Evolutionary conservation across 1,284 basidiomycete species (phyloP), one percentile per base, ranked within the genome.

Genomic region (Earliella scabrosa): DNA sequence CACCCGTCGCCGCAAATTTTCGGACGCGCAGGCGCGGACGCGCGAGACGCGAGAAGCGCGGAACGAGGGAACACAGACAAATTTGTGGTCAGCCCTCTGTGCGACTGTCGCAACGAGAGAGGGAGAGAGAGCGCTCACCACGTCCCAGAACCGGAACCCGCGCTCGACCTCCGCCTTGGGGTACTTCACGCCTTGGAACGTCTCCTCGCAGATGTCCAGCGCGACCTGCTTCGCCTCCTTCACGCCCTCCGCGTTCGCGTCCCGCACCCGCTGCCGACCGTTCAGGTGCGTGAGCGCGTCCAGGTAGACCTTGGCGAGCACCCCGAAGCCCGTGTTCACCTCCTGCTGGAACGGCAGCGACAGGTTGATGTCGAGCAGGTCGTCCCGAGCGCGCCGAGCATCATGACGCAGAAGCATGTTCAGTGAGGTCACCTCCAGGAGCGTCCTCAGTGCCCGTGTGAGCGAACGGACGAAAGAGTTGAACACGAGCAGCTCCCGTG

Each of bases 61-160:
- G 21, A 43, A 23, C 24, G 45, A n/a, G 32, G 2, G 60, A 44
- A 52, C 4, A 46, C 26, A 47, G 43, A 48, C 24, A 34, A 14
- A 40, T 34, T 40, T 18, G 39, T 26, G 41, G 56, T 58, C 50
- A 55, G 27, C 50, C 52, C 41, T 43, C 18, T 24, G 50, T 47
- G 56, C 44, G 39, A 29, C 38, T 40, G 43, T 16, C 43, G 32
- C 31, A 13, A 52, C 13, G 14, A 24, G 18, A 34, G 10, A 20
- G n/a, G 26, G 44, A 45, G 47, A 52, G 26, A 32, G 35, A 26
- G 54, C 36, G 85, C 93, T 79, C 71, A 97, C 95, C 72, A 95
- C 84, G 70, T 97, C 92, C 97, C 97, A 99, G 80, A 99, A 99
- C 65, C 97, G 82, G 80, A 99, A 98, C 4, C 95, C 96, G 52